Evolutionary conservation across 108 stramenopile genomes (phyloP), one percentile per base, ranked within the genome.

Genomic region (Nitzschia palea): DNA sequence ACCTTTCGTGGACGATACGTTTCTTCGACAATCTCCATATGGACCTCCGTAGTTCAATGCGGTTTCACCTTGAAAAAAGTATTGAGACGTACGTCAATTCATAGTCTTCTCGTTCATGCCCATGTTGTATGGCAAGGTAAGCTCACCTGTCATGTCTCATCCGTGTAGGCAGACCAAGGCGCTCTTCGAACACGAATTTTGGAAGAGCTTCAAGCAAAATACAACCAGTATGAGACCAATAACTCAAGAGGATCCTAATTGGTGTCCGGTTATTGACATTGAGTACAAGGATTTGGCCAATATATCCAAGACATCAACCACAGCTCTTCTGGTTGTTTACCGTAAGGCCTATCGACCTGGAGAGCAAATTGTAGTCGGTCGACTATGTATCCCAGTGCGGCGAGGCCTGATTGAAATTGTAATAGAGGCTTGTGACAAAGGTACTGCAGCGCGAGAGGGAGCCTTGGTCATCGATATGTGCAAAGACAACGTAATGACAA

Each of bases 21-120:
- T 55, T 55, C 12, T 55, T 55, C 31, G 54, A 55, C 4, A 55
- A 55, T 29, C 28, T 55, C 3, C 54, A 55, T 30, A 55, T 55
- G 54, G 54, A 55, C n/a, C 31, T 55, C 14, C 28, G 54, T 33
- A 29, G 15, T 29, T 10, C 54, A 6, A 29, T 32, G 54, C 54
- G 31, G 54, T 22, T 10, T 6, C 54, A 55, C 31, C 54, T 29
- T 28, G 31, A 55, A 14, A 5, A 23, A 14, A n/a, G 30, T 3
- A 55, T 55, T 32, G 26, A 55, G 29, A 55, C 12, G 54, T 55
- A 55, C 10, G 54, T 55, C 50, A n/a, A 51, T 51, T 23, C 50
- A 22, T 8, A 51, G 12, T 8, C n/a, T 22, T 23, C 6, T 51
- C 18, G 23, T n/a, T n/a, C 50, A n/a, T 51, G 23, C 50, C n/a